Evolutionary conservation across 352 stramenopile species (phyloP).

Genomic region (Achlya hypogyna): DNA sequence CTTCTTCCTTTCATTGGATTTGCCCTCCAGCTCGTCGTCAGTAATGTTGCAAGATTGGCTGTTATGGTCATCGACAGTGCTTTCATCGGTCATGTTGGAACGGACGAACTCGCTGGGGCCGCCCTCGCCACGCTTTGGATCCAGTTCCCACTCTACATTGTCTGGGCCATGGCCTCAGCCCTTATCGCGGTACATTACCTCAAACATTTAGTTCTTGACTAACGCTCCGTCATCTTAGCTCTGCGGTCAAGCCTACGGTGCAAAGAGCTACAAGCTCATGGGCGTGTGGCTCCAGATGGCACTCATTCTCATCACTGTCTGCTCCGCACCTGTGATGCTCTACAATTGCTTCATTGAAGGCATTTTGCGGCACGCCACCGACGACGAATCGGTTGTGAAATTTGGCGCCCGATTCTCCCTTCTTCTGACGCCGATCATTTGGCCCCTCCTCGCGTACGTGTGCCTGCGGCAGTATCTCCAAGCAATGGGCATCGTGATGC

Average conservation of each 20-base stretch:
- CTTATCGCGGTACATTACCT: too few relatives aligned
- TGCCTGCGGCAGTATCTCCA: slow-evolving; percentile 63
- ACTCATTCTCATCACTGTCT: slow-evolving; percentile 22
- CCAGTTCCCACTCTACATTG: too few relatives aligned
- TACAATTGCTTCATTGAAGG: slow-evolving; percentile 24
- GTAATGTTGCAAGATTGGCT: too few relatives aligned
- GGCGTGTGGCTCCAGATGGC: slow-evolving; percentile 67
- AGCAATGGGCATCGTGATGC: slow-evolving; percentile 42
- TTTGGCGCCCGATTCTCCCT: slow-evolving; percentile 60
- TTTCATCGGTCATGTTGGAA: too few relatives aligned
- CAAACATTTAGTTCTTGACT: too few relatives aligned
- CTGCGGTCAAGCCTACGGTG: slow-evolving; percentile 62
- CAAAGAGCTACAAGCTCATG: slow-evolving; percentile 48
- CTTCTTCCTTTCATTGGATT: too few relatives aligned
- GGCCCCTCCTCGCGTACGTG: slow-evolving; percentile 25
- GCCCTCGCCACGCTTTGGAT: too few relatives aligned
- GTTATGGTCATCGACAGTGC: too few relatives aligned
- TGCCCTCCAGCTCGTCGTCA: too few relatives aligned
- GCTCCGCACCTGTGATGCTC: slow-evolving; percentile 1
- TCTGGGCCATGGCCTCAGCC: too few relatives aligned
- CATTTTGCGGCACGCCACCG: slow-evolving; percentile 4
- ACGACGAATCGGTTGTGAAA: not conserved
- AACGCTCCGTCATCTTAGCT: slow-evolving; percentile 27
- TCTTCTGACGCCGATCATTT: slow-evolving; percentile 38
- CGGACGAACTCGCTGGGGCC: too few relatives aligned